phyloP scores from a whole-genome alignment of 257 asterid genomes.

The Solanum bulbocastanum region DNA sequence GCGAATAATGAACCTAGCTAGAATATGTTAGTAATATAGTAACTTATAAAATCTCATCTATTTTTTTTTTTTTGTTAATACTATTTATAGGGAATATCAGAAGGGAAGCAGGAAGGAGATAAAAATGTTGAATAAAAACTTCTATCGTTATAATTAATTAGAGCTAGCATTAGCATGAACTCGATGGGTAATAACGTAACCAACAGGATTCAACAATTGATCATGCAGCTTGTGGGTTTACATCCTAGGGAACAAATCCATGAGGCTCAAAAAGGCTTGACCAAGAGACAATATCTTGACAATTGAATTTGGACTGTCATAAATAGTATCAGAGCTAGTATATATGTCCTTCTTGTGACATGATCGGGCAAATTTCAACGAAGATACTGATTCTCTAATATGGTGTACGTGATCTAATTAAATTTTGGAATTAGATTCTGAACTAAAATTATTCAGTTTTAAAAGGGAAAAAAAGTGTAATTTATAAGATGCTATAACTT shows the following conservation, averaged over 20 bases:
- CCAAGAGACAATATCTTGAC: background rate
- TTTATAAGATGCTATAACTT: background rate
- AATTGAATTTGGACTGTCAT: background rate
- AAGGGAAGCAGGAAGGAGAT: background rate
- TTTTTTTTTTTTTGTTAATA: background rate
- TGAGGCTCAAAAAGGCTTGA: background rate
- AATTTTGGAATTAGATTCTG: background rate
- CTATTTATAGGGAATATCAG: background rate
- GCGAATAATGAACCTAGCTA: background rate
- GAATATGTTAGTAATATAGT: background rate
- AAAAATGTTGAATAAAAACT: background rate
- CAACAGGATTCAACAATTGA: background rate
- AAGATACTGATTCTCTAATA: background rate
- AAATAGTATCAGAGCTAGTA: background rate
- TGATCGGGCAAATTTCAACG: background rate
- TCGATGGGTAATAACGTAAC: background rate
- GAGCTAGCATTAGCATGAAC: background rate
- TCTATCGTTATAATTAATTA: background rate
- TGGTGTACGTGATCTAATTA: background rate
- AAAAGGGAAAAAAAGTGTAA: background rate
- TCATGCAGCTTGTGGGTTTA: background rate
- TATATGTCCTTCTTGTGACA: background rate
- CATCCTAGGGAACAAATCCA: background rate
- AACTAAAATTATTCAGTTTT: background rate
- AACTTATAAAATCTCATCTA: background rate